Base-by-base conservation (phyloP, 1,139 yeast genomes). In the Pichia sp. region DNA sequence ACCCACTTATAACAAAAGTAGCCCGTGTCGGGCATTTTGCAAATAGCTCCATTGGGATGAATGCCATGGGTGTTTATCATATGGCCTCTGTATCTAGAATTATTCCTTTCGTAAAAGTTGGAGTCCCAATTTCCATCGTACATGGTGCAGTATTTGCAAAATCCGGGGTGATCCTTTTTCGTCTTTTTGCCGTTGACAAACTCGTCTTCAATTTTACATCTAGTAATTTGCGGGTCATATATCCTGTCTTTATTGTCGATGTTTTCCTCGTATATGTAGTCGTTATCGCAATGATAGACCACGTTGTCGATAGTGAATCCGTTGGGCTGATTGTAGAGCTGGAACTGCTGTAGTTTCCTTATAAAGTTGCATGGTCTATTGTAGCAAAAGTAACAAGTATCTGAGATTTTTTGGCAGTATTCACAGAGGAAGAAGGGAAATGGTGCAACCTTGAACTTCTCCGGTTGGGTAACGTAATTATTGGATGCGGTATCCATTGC, bases 1-100 rank as follows among this genome's bases (percentile, higher is more conserved):
- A 54, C 49, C 57, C 57, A 56, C 50, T 56, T 56, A 34, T 55
- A 59, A 23, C 58, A 53, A n/a, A 46, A 44, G 13, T 45, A 41
- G 8, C 54, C 53, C 10, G 26, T n/a, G n/a, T 26, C 31, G 13
- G 61, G 61, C 26, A 56, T 6, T 42, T 49, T 48, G 41, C 41
- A 42, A 3, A 8, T 19, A 2, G 40, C 29, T 2, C 59, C 60
- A 40, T 54, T 55, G 8, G 59, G 60, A 44, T 56, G 59, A 15
- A 59, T 52, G 2, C 62, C 62, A 44, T 59, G 62, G 4, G 62
- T 59, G 40, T 59, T 59, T 31, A 59, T 56, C 50, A 59, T 47
- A 41, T 59, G 62, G 3, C 62, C 62, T 30, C 62, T 54, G 19
- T 59, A 59, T 2, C 61, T 50, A 30, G 62, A 59, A 42, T 59